A percentile compares a stretch with the other conserved stretches of the same genome.
Evolutionary conservation across 352 stramenopile genomes (phyloP).

Genomic region (Globisporangium cylindrosporum): DNA sequence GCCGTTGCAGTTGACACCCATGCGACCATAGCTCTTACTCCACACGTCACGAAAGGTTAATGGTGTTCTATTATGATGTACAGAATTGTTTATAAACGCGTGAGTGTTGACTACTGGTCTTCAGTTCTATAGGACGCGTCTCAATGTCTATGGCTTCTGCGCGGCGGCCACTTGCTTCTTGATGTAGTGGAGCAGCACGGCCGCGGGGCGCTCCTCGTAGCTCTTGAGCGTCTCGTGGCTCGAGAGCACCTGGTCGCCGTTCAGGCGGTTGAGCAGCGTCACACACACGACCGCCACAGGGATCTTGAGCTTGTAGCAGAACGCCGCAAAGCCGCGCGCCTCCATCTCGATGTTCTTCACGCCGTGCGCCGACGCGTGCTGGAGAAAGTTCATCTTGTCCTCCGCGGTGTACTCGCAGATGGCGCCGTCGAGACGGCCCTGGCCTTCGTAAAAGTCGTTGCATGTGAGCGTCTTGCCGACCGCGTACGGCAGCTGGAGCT

Average conservation of each 20-base stretch:
- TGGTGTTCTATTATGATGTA: conserved; percentile 7
- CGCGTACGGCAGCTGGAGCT: conserved; percentile 50
- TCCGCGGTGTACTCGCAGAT: conserved; percentile 79
- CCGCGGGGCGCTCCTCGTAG: conserved; percentile 57
- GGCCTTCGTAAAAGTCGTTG: conserved; percentile 86
- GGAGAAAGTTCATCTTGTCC: conserved; percentile 74
- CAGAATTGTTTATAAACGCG: background rate
- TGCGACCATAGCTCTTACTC: no score
- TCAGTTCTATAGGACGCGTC: background rate
- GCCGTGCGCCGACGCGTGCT: conserved; percentile 43
- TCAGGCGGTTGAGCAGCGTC: conserved; percentile 72
- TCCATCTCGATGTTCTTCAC: conserved; percentile 89
- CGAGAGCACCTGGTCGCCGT: conserved; percentile 70
- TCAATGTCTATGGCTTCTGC: conserved; percentile 8
- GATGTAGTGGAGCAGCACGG: conserved; percentile 71
- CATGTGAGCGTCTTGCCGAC: conserved; percentile 82
- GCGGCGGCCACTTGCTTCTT: conserved; percentile 44
- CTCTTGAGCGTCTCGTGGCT: conserved; percentile 58
- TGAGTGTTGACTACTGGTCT: background rate
- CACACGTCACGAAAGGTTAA: no score
- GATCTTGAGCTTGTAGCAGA: conserved; percentile 78
- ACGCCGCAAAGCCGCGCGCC: conserved; percentile 61
- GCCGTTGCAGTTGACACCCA: background rate
- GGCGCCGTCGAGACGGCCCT: conserved; percentile 77
- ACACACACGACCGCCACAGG: conserved; percentile 72